These are phyloP conservation scores for Margaritispora aquatica DNA, from an alignment of 495 filamentous ascomycete genomes.

Conservation along the genomic window DNA sequence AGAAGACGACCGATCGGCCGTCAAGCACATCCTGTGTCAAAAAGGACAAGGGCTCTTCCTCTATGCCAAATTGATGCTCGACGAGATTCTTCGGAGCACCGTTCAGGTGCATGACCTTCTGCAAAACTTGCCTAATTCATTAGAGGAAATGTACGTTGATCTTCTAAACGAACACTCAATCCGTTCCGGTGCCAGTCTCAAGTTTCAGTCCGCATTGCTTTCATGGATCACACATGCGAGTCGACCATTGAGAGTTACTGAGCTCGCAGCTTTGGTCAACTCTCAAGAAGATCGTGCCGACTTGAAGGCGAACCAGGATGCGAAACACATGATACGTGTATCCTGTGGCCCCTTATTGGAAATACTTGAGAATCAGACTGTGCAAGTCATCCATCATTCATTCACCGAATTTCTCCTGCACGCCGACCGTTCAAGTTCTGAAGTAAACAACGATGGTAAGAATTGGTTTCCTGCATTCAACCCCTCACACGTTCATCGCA, in stretches of 20 bases:
- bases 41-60: conserved; percentile 33
- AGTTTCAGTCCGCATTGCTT: conserved; percentile 37
- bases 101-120: neutral
- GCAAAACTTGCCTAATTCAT: neutral
- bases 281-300: neutral
- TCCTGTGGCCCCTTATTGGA: conserved; percentile 45
- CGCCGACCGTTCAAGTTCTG: neutral
- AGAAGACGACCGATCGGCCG: neutral
- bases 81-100: conserved; percentile 22
- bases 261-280: neutral
- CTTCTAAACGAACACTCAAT: conserved; percentile 34
- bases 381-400: conserved; percentile 46
- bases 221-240: conserved; percentile 26
- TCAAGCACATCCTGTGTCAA: neutral
- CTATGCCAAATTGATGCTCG: conserved; percentile 41
- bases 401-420: conserved; percentile 41
- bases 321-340: conserved; percentile 17
- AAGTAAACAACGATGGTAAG: neutral
- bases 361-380: conserved; percentile 42
- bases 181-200: conserved; percentile 24
- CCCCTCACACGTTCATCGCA: conserved; percentile 1
- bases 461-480: conserved; percentile 11
- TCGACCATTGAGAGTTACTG: neutral
- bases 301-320: neutral
- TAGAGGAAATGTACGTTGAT: conserved; percentile 39